These are phyloP conservation scores for Oenanthe sinensis DNA, from an alignment of 129 eudicot genomes.

Conservation along the genomic window DNA sequence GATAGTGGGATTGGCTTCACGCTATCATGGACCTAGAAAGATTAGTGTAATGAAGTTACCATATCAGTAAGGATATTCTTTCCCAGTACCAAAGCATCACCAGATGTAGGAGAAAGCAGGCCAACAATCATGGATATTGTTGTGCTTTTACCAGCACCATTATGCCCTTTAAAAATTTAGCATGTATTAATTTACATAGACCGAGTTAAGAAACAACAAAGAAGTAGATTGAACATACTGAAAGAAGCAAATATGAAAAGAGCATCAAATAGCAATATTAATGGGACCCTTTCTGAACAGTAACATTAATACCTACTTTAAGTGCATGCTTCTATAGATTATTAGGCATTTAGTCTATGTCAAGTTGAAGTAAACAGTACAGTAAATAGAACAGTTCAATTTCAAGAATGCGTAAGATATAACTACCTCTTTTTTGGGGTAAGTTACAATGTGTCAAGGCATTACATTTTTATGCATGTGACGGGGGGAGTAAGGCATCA, in stretches of 20 bases:
- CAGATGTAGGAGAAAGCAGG: slow-evolving; percentile 91
- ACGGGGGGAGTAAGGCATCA: neutral
- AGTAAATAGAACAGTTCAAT: neutral
- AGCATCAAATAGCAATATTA: neutral
- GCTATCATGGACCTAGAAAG: slow-evolving; percentile 6
- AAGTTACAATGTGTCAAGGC: too few relatives aligned
- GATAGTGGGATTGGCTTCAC: neutral
- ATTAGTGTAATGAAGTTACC: slow-evolving; percentile 39
- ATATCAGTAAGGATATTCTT: slow-evolving; percentile 84
- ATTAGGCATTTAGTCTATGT: neutral
- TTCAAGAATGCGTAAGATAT: neutral
- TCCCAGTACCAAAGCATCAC: slow-evolving; percentile 94
- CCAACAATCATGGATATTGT: slow-evolving; percentile 99
- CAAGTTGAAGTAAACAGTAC: neutral
- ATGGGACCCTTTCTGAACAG: neutral
- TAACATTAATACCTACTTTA: neutral
- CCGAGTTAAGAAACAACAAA: neutral
- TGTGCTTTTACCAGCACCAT: slow-evolving; percentile 99
- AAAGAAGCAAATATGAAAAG: slow-evolving; percentile 11
- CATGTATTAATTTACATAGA: neutral
- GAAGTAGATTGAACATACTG: neutral
- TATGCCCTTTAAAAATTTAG: slow-evolving; percentile 54
- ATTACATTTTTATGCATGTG: neutral
- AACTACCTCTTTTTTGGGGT: neutral
- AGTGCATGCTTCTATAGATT: neutral